Evolutionary conservation across 208 protist genomes (phyloP).

Genomic region (Strigomonas oncopelti): DNA sequence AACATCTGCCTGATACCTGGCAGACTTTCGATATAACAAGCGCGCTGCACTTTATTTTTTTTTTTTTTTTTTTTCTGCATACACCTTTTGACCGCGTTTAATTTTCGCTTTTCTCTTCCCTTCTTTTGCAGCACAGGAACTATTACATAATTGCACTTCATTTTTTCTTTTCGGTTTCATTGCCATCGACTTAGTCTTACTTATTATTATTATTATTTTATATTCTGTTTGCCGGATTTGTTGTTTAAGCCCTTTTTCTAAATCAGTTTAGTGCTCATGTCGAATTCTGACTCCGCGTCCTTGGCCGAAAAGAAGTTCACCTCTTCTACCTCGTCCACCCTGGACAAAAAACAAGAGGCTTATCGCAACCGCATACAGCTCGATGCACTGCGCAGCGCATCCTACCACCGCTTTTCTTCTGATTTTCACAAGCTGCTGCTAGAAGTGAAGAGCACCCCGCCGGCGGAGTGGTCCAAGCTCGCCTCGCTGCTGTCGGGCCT

Average conservation of each 20-base stretch:
- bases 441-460: slow-evolving; percentile 16
- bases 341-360: too few species aligned
- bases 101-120: slow-evolving; percentile 10
- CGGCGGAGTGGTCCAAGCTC: slow-evolving; percentile 19
- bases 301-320: too few species aligned
- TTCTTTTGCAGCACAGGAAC: slow-evolving; percentile 4
- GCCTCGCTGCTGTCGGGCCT: slow-evolving; percentile 21
- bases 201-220: neutral
- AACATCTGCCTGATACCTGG: too few species aligned
- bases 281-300: too few species aligned
- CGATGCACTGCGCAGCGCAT: neutral
- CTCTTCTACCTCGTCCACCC: too few species aligned
- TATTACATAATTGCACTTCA: neutral
- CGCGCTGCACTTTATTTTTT: too few species aligned
- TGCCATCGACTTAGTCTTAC: neutral
- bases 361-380: too few species aligned
- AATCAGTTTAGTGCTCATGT: too few species aligned
- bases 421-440: slow-evolving; percentile 16
- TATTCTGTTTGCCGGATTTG: neutral
- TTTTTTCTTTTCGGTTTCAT: slow-evolving; percentile 13
- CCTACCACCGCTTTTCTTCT: slow-evolving; percentile 14
- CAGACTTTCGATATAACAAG: too few species aligned
- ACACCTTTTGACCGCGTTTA: neutral
- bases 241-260: too few species aligned
- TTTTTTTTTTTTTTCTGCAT: slow-evolving; percentile 13